Base-by-base conservation (phyloP, 192 early-diverging fungal genomes). In the Chytriomyces hyalinus region DNA sequence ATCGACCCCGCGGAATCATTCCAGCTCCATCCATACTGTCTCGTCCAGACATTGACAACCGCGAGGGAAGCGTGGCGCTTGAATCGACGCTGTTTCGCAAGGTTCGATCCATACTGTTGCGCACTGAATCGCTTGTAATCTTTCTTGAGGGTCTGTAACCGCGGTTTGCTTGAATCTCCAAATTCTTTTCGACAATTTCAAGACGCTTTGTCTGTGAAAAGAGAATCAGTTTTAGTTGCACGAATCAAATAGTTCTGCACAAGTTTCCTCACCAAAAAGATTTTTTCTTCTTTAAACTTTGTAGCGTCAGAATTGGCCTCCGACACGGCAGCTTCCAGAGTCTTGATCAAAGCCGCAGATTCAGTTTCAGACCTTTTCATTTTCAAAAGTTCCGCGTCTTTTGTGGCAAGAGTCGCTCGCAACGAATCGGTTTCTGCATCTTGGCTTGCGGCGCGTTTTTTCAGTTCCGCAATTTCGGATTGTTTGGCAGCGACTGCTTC, bases 131-230 rank as follows among this genome's bases (percentile, higher is more conserved):
- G 53, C 20, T 13, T 20, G 53, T 13, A 20, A n/a, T 57, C 15
- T 13, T 57, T 20, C 20, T 57, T 13, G 53, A 57, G 20, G 53
- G 20, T 20, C 53, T 13, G 53, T 57, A 57, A 46, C 47, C 47
- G 20, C 66, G 26, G 26, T 28, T n/a, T 15, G 20, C 47, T 44
- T 43, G 15, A 46, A 71, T 48, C 22, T 71, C 69, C 17, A 71
- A 44, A 44, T 71, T 71, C 17, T 45, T 20, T 44, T 71, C 69
- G 8, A 71, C 69, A 43, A 71, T 71, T 17, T 53, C 69, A 22
- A 71, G 57, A 9, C 69, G 69, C 26, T 71, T 71, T 4, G 13
- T 51, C 69, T 71, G 50, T 17, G 36, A 36, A 36, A 4, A 3
- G 3, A 36, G 36, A 36, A 36, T 36, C 36, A 36, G 36, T 36